Evolutionary conservation across 306 rosid species (phyloP).

Genomic region (Fagus sylvatica): DNA sequence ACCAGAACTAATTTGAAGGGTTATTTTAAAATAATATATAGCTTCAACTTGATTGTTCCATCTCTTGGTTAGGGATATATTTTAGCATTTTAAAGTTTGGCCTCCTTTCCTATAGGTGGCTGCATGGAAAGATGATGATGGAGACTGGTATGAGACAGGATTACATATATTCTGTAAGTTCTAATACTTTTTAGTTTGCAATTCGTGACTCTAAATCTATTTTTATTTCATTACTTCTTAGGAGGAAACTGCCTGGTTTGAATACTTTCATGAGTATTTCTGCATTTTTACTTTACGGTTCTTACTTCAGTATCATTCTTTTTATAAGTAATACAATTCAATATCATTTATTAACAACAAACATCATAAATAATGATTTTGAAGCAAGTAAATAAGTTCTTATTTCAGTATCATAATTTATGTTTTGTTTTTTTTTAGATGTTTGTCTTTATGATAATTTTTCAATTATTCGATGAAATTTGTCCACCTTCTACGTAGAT

Average conservation of each 20-base stretch:
- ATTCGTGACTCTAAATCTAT: background rate
- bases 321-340: too few relatives aligned
- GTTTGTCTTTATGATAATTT: background rate
- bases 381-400: background rate
- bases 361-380: too few relatives aligned
- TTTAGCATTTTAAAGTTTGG: slow-evolving; percentile 17
- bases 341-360: too few relatives aligned
- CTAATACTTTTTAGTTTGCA: slow-evolving; percentile 5
- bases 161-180: slow-evolving; percentile 95
- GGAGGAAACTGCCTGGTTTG: background rate
- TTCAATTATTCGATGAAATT: background rate
- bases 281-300: background rate
- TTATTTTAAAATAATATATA: slow-evolving; percentile 3
- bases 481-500: background rate
- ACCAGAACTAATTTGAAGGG: slow-evolving; percentile 8
- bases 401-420: background rate
- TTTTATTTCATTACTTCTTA: background rate
- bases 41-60: slow-evolving; percentile 17
- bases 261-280: background rate
- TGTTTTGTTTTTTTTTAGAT: background rate
- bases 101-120: slow-evolving; percentile 63
- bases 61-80: background rate
- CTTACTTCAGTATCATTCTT: background rate
- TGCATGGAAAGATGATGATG: slow-evolving; percentile 97
- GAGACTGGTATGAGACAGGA: slow-evolving; percentile 99